phyloP scores from a whole-genome alignment of 1,284 basidiomycete species.

The Ganoderma lingzhi region DNA sequence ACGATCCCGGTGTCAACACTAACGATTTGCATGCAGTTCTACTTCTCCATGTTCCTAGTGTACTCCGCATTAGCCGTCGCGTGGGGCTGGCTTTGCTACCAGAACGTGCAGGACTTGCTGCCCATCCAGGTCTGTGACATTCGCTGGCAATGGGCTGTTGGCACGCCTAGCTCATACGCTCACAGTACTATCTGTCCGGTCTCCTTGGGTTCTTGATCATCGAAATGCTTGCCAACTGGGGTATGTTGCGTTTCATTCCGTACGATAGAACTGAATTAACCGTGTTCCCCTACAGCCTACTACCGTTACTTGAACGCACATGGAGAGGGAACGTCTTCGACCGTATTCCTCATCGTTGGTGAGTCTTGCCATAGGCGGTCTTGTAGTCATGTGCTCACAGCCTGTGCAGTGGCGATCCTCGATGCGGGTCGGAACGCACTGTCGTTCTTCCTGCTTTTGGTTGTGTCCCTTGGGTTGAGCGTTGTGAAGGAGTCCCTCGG shows the following conservation, averaged over 20 bases:
- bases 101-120: conserved; percentile 83
- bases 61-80: conserved; percentile 74
- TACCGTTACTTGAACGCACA: conserved; percentile 93
- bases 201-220: conserved; percentile 90
- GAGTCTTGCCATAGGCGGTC: conserved; percentile 35
- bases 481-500: conserved; percentile 87
- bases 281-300: conserved; percentile 58
- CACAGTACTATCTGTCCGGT: conserved; percentile 92
- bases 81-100: conserved; percentile 91
- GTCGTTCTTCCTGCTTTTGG: conserved; percentile 94
- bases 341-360: conserved; percentile 89
- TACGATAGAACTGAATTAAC: conserved; percentile 6
- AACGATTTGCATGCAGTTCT: conserved; percentile 70
- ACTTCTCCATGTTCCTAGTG: conserved; percentile 82
- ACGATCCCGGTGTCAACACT: not conserved
- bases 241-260: conserved; percentile 45
- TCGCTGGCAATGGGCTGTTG: too few species aligned
- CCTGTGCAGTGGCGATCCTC: conserved; percentile 77
- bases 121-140: conserved; percentile 74
- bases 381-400: not conserved
- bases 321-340: conserved; percentile 77
- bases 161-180: not conserved
- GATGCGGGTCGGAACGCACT: conserved; percentile 95
- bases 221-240: conserved; percentile 94
- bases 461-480: conserved; percentile 88